Conservation (phyloP, 2,329 filamentous ascomycete species). For the Stemphylium beticola region DNA sequence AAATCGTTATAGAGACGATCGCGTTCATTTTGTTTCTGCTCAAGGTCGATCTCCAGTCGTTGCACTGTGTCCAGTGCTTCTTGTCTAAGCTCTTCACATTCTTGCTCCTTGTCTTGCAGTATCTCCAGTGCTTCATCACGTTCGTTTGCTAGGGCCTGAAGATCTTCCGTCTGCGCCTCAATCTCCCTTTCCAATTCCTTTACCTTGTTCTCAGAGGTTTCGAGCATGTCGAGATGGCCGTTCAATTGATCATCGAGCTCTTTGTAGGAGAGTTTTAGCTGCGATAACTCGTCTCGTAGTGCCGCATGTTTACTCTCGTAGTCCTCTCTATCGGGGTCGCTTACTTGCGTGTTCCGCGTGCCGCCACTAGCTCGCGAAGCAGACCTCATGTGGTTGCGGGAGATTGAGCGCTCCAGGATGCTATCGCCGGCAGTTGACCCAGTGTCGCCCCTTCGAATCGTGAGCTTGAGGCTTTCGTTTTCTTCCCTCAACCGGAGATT, state of each 20-base stretch:
- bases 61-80: slow-evolving; percentile 67
- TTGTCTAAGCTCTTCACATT: slow-evolving; percentile 59
- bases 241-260: slow-evolving; percentile 84
- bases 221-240: slow-evolving; percentile 78
- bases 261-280: slow-evolving; percentile 87
- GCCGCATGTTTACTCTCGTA: slow-evolving; percentile 83
- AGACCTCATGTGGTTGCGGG: slow-evolving; percentile 76
- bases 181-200: slow-evolving; percentile 80
- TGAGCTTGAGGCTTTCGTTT: slow-evolving; percentile 94
- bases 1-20: slow-evolving; percentile 74
- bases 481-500: slow-evolving; percentile 95
- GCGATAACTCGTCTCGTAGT: slow-evolving; percentile 83
- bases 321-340: slow-evolving; percentile 74
- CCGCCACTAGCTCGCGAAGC: slow-evolving; percentile 71
- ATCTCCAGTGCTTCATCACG: slow-evolving; percentile 83
- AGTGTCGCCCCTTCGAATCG: slow-evolving; percentile 72
- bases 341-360: slow-evolving; percentile 66
- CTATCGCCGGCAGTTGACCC: slow-evolving; percentile 77
- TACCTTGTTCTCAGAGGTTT: slow-evolving; percentile 64
- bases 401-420: slow-evolving; percentile 92
- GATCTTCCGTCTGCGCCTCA: slow-evolving; percentile 77
- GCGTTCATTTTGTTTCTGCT: slow-evolving; percentile 74
- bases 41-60: slow-evolving; percentile 67
- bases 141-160: slow-evolving; percentile 79
- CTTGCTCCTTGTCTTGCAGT: slow-evolving; percentile 67